Base-by-base conservation (phyloP, 257 asterid genomes). In the Solanum megistacrolobum region DNA sequence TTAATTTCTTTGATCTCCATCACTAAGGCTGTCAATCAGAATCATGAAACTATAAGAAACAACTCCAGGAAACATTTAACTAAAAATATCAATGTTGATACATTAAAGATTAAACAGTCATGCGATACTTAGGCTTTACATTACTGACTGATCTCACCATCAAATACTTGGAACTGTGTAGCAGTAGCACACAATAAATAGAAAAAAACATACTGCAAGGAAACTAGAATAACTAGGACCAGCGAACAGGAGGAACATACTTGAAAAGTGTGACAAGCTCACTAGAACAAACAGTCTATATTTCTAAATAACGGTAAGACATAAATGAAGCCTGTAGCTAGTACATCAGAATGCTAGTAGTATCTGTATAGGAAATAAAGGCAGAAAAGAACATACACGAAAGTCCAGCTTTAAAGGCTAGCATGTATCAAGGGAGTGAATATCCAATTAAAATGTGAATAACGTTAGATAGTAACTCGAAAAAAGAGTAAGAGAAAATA, bases 1-100 rank as follows among this genome's bases (percentile, higher is more conserved):
- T 87, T 89, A 52, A 89, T 87, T 75, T 89, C 91, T 74, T 83
- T 89, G 38, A 89, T 83, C 60, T 89, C 91, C 5, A 66, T 34
- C 34, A 89, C 83, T 39, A 89, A 87, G 75, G 86, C 91, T 89
- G 89, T 58, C 72, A 23, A 39, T 68, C 52, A 72, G 76, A 35
- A 84, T 29, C 69, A 48, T 82, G 41, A 18, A 82, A 82, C 66
- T 29, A 48, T 48, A 18, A 82, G 86, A 48, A 82, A 82, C 41
- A 82, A 48, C 68, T 31, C 58, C 14, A 29, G 31, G 86, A 20
- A 74, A 23, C 69, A 82, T 82, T 35, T 48, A 82, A 48, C 69
- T 82, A 27, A 48, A 82, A 82, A 29, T 29, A 82, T 48, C 69
- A 48, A 82, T 31, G 69, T 82, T 12, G 39, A 82, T 18, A 48